Evolutionary conservation across 345 rosid species (phyloP), one percentile per base, ranked within the genome.

Genomic region (Ceriops zippeliana): DNA sequence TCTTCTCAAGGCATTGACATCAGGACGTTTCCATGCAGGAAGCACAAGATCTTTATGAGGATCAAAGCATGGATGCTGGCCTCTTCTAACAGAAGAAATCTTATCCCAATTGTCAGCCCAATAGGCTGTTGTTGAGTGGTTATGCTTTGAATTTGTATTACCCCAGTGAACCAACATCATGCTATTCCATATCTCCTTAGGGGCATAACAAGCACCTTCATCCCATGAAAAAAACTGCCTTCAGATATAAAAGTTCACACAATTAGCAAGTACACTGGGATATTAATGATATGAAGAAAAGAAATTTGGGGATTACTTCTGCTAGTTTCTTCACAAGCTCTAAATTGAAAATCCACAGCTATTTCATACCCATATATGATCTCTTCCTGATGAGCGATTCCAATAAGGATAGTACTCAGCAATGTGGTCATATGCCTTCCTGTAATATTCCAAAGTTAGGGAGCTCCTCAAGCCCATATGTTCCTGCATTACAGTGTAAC

Each of bases 191-290:
- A 93, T 93, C 86, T 93, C 97, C 85, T 91, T 93, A 17, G 99
- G 99, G 73, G 99, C 96, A 87, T 89, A 91, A 84, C 99, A 93
- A 83, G 99, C 97, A 86, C 97, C 97, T 88, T 93, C 97, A 83
- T 93, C 99, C 99, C 99, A 93, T 67, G 99, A 89, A 82, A 93
- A 93, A 74, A 75, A 91, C 99, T 93, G 95, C 86, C 83, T 75
- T 79, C 80, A 80, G 79, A 81, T 72, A 70, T 58, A 53, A 28
- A 67, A 67, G 62, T 79, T 52, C 62, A 60, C 65, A 63, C 72
- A 47, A 80, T 82, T 79, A 83, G 80, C 67, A 74, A 58, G 70
- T 17, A 71, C 58, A 57, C 22, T 28, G 31, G 60, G 54, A 56
- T 60, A 60, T 49, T 53, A 31, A 35, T 51, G 32, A 37, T 20